These are phyloP conservation scores for Tuber microsphaerosporum DNA, from an alignment of 495 filamentous ascomycete species.

Conservation along the genomic window DNA sequence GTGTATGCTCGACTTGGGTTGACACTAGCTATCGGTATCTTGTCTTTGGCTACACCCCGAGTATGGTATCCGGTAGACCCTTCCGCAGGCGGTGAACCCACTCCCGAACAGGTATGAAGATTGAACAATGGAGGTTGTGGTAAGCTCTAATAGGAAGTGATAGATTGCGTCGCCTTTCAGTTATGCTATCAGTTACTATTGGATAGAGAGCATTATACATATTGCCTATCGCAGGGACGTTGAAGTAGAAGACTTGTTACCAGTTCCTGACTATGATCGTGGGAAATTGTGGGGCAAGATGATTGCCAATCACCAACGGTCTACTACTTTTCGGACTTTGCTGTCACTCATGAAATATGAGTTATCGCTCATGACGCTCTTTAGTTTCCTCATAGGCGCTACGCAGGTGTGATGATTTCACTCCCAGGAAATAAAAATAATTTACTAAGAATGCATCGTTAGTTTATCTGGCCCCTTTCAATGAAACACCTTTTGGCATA, in stretches of 20 bases:
- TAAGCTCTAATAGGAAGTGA: neutral
- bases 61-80: constrained; percentile 41
- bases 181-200: constrained; percentile 36
- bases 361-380: constrained; percentile 35
- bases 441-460: neutral
- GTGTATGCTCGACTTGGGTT: constrained; percentile 28
- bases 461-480: constrained; percentile 37
- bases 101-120: constrained; percentile 27
- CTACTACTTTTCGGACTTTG: constrained; percentile 33
- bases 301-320: constrained; percentile 25
- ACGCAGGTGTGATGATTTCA: constrained; percentile 15
- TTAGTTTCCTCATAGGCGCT: constrained; percentile 31
- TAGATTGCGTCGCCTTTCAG: constrained; percentile 33
- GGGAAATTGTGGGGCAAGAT: constrained; percentile 36
- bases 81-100: constrained; percentile 18
- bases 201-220: constrained; percentile 28
- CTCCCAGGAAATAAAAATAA: neutral
- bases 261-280: constrained; percentile 37
- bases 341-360: constrained; percentile 35
- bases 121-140: neutral
- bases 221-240: constrained; percentile 31
- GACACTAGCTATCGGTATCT: constrained; percentile 23
- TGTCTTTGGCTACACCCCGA: constrained; percentile 33
- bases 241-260: constrained; percentile 28
- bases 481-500: constrained; percentile 39